Evolutionary conservation across 1,284 basidiomycete genomes (phyloP), one percentile per base, ranked within the genome.

Genomic region (Malassezia sympodialis): DNA sequence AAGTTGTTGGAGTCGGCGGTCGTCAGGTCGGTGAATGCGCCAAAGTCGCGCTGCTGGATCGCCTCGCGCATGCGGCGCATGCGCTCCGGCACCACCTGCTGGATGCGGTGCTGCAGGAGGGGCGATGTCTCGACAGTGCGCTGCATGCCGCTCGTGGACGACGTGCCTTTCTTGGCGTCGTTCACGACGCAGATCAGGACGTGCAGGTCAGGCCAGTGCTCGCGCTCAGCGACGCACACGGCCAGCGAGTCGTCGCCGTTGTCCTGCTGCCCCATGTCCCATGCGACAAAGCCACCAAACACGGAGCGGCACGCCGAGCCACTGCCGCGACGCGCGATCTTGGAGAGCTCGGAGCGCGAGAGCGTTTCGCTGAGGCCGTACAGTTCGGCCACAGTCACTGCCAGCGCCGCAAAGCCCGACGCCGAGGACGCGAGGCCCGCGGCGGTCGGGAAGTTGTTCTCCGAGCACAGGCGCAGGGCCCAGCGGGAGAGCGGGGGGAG

Each of bases 401-500:
- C 87, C 37, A 99, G 84, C 0, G 93, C 94, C 1, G 94, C 93
- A 64, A 98, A 93, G 12, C 93, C 93, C 0, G 91, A 90, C 0
- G 94, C 93, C 27, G 90, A 96, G 0, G 93, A 96, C 0, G 94
- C 93, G 34, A 99, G 84, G 11, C 93, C 94, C 0, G 93, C 94
- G 8, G 94, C 94, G 5, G 93, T 98, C 23, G 93, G 93, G 80
- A 99, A 98, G 80, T 98, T 98, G 82, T 99, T 99, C 78, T 84
- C 85, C 10, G 91, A 96, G 57, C 83, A 83, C 62, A 99, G 90
- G 77, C 88, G 67, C 11, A 70, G 65, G 14, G 61, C 53, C 60
- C 63, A 73, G 56, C 57, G 46, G 15, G 65, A 75, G 15, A 68
- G 62, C 59, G 66, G 79, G 28, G 67, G 58, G 23, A 71, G 53